Conservation (phyloP, 345 rosid species). For the Salix caprea region DNA sequence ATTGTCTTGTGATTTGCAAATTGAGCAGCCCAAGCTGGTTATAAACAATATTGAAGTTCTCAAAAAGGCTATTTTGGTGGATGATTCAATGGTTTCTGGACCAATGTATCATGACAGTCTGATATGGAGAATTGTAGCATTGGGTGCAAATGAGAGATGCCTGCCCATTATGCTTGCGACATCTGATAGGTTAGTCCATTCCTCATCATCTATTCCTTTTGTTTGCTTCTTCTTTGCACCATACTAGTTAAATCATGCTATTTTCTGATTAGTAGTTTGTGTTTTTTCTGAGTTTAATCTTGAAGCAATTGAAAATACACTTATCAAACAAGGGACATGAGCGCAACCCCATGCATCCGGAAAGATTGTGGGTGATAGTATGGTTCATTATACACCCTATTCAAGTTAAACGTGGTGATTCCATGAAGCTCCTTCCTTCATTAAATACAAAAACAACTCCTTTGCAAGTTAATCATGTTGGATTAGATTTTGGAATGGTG, state of each 20-base stretch:
- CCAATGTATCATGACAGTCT: constrained; percentile 88
- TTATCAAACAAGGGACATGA: neutral
- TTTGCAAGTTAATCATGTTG: neutral
- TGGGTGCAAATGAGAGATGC: constrained; percentile 78
- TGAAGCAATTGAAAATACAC: neutral
- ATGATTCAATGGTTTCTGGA: constrained; percentile 55
- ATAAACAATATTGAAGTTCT: constrained; percentile 90
- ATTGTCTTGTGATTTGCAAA: constrained; percentile 8
- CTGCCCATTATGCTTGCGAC: constrained; percentile 78
- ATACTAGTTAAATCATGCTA: neutral
- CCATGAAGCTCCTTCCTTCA: neutral
- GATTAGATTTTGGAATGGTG: neutral
- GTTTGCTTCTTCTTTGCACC: constrained; percentile 1
- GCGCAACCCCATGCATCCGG: neutral
- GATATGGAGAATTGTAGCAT: constrained; percentile 79
- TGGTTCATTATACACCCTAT: neutral
- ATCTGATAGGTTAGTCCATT: constrained; percentile 67
- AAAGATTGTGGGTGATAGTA: neutral
- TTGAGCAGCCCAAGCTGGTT: constrained; percentile 90
- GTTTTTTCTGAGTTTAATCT: neutral
- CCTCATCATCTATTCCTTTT: neutral
- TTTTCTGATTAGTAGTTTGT: neutral
- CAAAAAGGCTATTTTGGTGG: constrained; percentile 55
- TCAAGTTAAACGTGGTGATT: neutral
- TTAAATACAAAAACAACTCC: neutral